These are phyloP conservation scores for Talaromyces atroroseus DNA, from an alignment of 2,329 filamentous ascomycete genomes.

Conservation along the genomic window DNA sequence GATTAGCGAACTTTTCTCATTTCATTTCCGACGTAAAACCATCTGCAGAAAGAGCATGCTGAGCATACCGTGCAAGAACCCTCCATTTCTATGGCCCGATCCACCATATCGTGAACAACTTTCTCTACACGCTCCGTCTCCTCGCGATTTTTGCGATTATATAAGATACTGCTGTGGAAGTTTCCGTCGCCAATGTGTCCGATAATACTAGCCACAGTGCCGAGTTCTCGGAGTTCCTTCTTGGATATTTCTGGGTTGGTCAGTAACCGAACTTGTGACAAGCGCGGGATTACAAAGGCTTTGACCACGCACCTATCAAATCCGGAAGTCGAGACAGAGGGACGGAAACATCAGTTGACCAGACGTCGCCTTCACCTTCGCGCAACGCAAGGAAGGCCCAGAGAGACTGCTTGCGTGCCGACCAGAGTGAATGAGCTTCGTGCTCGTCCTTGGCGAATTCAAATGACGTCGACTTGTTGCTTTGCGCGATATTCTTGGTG, in stretches of 20 bases:
- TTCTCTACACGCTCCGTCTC: constrained; percentile 71
- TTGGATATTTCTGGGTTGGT: constrained; percentile 66
- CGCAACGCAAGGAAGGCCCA: constrained; percentile 57
- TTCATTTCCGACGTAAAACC: background rate
- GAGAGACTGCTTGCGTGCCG: constrained; percentile 55
- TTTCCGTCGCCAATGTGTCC: constrained; percentile 93
- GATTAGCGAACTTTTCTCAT: background rate
- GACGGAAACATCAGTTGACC: constrained; percentile 58
- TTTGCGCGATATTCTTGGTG: constrained; percentile 62
- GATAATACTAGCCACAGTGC: constrained; percentile 78
- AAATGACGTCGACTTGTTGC: constrained; percentile 52
- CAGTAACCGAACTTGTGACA: constrained; percentile 9
- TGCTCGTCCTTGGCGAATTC: constrained; percentile 51
- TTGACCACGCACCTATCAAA: constrained; percentile 46
- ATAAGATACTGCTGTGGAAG: constrained; percentile 91
- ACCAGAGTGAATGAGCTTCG: constrained; percentile 55
- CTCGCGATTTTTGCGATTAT: constrained; percentile 62
- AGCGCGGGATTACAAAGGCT: background rate
- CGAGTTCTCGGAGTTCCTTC: constrained; percentile 79
- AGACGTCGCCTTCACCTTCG: constrained; percentile 53
- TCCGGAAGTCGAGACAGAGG: constrained; percentile 57
- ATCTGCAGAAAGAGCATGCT: background rate
- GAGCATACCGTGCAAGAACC: constrained; percentile 68
- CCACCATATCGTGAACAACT: constrained; percentile 85
- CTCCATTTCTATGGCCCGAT: constrained; percentile 87